phyloP scores from a whole-genome alignment of 768 basidiomycete genomes.

The Steccherinum ochraceum region DNA sequence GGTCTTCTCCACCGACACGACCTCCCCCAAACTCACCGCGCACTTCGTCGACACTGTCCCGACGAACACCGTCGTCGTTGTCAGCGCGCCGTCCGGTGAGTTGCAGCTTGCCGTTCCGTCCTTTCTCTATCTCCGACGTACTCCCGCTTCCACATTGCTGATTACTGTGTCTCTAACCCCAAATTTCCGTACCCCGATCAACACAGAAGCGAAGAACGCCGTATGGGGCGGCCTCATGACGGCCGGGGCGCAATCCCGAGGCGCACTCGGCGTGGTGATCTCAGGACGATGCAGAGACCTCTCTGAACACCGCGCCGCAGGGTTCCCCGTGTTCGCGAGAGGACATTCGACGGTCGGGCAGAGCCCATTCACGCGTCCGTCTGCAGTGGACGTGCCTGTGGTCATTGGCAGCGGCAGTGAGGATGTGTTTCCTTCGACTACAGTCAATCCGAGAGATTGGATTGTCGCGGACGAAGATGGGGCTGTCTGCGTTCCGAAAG shows the following conservation, averaged over 20 bases:
- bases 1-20: constrained; percentile 51
- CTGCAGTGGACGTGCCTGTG: constrained; percentile 65
- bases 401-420: constrained; percentile 30
- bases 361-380: constrained; percentile 75
- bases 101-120: constrained; percentile 19
- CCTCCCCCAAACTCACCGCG: constrained; percentile 53
- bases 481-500: constrained; percentile 71
- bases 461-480: constrained; percentile 87
- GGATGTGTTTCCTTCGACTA: constrained; percentile 47
- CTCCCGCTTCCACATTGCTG: neutral
- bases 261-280: constrained; percentile 70
- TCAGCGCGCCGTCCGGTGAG: constrained; percentile 68
- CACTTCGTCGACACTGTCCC: constrained; percentile 84
- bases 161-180: neutral
- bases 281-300: constrained; percentile 84
- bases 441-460: constrained; percentile 70
- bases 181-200: too few relatives aligned
- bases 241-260: constrained; percentile 70
- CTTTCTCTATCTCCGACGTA: constrained; percentile 1
- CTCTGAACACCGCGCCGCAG: constrained; percentile 60
- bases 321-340: constrained; percentile 79
- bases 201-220: constrained; percentile 65
- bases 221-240: constrained; percentile 95
- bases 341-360: constrained; percentile 84
- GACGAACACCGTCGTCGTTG: constrained; percentile 59